Base-by-base conservation (phyloP, 495 filamentous ascomycete species). In the Chaetomidium leptoderma region DNA sequence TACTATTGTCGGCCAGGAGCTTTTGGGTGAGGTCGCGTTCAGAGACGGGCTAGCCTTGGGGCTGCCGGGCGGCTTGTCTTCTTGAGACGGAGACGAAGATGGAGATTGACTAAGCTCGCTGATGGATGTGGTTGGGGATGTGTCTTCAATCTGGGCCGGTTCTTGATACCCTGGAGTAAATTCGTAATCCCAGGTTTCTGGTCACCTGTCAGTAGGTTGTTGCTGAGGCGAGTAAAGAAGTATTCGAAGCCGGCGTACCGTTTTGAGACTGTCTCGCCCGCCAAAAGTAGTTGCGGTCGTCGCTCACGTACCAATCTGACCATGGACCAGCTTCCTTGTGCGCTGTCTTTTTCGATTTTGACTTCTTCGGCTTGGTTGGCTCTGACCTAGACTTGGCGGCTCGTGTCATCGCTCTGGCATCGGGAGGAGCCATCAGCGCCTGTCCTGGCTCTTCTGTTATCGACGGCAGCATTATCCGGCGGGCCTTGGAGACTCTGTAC, bases 231-330 rank as follows among this genome's bases (percentile, higher is more conserved):
- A n/a, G n/a, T n/a, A n/a, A n/a, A n/a, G 26, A 6, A 23, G 24
- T 2, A 8, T 19, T 36, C 35, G 33, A 16, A 11, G 10, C 4
- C 2, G 32, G 48, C 57, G 6, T 58, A 63, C 61, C 49, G 21
- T 63, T 37, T 0, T 36, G 47, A 14, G 36, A 4, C 45, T 54
- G 42, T 27, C 61, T 57, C 0, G 57, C 61, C 16, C 61, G 46
- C 61, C 61, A 63, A n/a, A 50, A 39, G 53, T 54, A 60, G 24
- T 46, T 53, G n/a, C 30, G 13, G 23, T 57, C 53, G 2, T 53
- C 53, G 17, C 53, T 52, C 35, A 44, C 21, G 19, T 55, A 55
- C 61, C 61, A 63, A 11, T 60, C 57, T 24, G 61, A 63, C 61
- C 61, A 63, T 16, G 40, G 35, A 1, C 52, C 53, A 7, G 16